phyloP scores from a whole-genome alignment of 2,329 filamentous ascomycete genomes.

The Aspergillus pseudoterreus region DNA sequence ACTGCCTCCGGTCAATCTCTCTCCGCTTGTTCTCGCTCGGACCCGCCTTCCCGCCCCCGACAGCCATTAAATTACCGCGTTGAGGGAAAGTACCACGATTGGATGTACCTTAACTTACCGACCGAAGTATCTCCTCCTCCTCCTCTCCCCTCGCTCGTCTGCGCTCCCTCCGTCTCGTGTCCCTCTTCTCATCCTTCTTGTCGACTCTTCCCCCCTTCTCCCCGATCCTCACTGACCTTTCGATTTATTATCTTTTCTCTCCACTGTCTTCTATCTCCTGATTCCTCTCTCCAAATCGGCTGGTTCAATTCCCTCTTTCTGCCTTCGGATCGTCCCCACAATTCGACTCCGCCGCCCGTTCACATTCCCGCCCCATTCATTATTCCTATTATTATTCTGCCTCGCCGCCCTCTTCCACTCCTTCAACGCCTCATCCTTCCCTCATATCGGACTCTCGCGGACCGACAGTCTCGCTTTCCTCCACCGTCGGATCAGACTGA shows the following conservation, averaged over 20 bases:
- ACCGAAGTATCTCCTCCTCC: neutral
- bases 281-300: neutral
- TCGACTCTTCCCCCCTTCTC: neutral
- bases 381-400: neutral
- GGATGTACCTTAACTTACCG: neutral
- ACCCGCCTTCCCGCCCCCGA: neutral
- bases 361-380: constrained; percentile 4
- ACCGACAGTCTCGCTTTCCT: neutral
- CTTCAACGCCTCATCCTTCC: neutral
- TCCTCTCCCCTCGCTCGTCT: neutral
- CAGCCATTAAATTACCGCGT: neutral
- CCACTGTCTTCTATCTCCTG: neutral
- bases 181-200: neutral
- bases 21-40: neutral
- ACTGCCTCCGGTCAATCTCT: neutral
- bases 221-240: neutral
- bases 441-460: neutral
- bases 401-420: constrained; percentile 1
- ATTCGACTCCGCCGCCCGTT: constrained; percentile 3
- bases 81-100: too few relatives aligned
- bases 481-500: neutral
- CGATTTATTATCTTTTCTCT: neutral
- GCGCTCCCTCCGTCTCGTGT: constrained; percentile 2
- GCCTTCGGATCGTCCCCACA: constrained; percentile 2
- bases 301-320: neutral